Evolutionary conservation across 1,284 basidiomycete genomes (phyloP).

Genomic region (Flammula alnicola): DNA sequence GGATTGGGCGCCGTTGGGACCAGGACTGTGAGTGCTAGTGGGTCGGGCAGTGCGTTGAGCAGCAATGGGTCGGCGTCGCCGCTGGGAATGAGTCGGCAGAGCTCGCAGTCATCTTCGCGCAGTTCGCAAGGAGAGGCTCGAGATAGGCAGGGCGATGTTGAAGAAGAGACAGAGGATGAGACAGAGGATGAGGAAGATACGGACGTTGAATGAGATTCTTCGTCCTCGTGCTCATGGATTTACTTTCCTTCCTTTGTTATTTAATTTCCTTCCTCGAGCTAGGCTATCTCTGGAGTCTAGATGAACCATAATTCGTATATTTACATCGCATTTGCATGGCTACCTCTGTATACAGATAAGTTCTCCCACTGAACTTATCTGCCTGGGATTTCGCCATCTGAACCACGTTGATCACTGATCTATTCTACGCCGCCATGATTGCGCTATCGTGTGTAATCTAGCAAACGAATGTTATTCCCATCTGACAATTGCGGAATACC

Average conservation of each 20-base stretch:
- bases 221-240: no score
- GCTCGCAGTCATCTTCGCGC: not conserved
- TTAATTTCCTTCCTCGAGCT: no score
- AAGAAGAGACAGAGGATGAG: not conserved
- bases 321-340: no score
- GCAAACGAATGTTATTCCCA: no score
- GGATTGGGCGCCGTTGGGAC: constrained; percentile 43
- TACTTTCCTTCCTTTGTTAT: no score
- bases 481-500: not conserved
- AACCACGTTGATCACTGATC: no score
- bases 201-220: constrained; percentile 5
- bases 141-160: not conserved
- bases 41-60: not conserved
- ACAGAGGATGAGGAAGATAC: constrained; percentile 5
- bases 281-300: no score
- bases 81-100: not conserved
- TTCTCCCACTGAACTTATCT: no score
- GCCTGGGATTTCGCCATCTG: no score
- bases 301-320: no score
- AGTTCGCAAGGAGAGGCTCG: not conserved
- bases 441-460: not conserved
- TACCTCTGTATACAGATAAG: no score
- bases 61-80: constrained; percentile 6
- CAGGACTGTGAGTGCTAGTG: not conserved
- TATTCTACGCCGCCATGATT: not conserved